Conservation (phyloP, 148 eudicot species). For the Agrostemma githago region DNA sequence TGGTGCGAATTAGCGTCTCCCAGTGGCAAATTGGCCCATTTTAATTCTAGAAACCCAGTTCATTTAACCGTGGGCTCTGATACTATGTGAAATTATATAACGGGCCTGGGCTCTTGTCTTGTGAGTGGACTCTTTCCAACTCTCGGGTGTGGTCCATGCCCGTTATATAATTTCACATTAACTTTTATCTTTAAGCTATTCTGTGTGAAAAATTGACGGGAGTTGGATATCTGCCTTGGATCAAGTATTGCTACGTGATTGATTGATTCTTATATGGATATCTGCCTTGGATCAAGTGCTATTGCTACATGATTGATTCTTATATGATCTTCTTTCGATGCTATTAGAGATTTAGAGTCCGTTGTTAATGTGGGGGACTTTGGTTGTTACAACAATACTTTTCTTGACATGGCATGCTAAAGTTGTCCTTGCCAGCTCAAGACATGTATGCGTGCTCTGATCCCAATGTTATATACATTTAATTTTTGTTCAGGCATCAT, state of each 20-base stretch:
- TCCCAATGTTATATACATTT: neutral
- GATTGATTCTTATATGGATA: neutral
- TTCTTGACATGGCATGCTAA: neutral
- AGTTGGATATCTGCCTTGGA: neutral
- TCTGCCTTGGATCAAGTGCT: neutral
- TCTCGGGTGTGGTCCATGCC: no score
- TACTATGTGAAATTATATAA: no score
- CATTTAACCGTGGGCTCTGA: no score
- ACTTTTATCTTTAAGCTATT: neutral
- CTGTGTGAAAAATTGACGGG: neutral
- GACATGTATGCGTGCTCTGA: slow-evolving; percentile 1
- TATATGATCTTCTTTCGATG: neutral
- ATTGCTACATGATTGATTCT: neutral
- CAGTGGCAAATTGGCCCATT: no score
- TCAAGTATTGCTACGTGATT: neutral
- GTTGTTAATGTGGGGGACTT: neutral
- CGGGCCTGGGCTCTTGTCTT: no score
- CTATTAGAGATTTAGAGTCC: neutral
- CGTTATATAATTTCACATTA: no score
- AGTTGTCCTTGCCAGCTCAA: neutral
- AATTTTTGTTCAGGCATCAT: slow-evolving; percentile 33
- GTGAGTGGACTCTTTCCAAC: no score
- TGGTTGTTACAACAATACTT: neutral
- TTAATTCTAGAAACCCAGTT: no score
- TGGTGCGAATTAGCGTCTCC: no score